Conservation (phyloP, 2,329 filamentous ascomycete species). For the Teratosphaeria destructans region DNA sequence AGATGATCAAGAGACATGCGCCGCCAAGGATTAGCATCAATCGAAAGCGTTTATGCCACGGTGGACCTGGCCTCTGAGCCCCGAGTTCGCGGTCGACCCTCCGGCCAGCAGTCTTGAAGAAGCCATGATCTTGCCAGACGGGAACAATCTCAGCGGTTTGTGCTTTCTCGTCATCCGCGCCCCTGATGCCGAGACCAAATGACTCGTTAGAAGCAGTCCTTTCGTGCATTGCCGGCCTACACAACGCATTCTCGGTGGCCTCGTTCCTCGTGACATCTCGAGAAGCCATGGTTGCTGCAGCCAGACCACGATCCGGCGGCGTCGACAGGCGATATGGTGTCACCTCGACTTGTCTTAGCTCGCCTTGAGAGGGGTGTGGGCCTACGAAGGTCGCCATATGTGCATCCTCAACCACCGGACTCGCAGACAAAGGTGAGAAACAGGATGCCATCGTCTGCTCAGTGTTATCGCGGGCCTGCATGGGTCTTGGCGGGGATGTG, state of each 20-base stretch:
- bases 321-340: slow-evolving; percentile 9
- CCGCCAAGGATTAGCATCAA: slow-evolving; percentile 21
- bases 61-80: slow-evolving; percentile 6
- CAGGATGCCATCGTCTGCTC: slow-evolving; percentile 13
- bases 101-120: background rate
- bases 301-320: slow-evolving; percentile 7
- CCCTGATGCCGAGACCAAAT: slow-evolving; percentile 6
- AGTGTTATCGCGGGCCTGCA: slow-evolving; percentile 3
- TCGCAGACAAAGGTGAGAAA: slow-evolving; percentile 20
- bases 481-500: slow-evolving; percentile 2
- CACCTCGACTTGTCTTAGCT: slow-evolving; percentile 16
- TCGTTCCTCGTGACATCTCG: background rate
- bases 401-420: slow-evolving; percentile 21
- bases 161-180: slow-evolving; percentile 4
- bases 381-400: slow-evolving; percentile 18
- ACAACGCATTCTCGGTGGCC: slow-evolving; percentile 6
- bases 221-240: slow-evolving; percentile 2
- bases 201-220: slow-evolving; percentile 4
- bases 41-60: slow-evolving; percentile 21
- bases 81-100: slow-evolving; percentile 2
- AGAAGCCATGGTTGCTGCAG: slow-evolving; percentile 9
- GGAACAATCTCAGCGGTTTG: background rate
- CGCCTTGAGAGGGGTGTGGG: slow-evolving; percentile 15
- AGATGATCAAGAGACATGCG: slow-evolving; percentile 25
- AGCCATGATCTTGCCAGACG: background rate